Base-by-base conservation (phyloP, 768 basidiomycete genomes). In the Mycena filopes region DNA sequence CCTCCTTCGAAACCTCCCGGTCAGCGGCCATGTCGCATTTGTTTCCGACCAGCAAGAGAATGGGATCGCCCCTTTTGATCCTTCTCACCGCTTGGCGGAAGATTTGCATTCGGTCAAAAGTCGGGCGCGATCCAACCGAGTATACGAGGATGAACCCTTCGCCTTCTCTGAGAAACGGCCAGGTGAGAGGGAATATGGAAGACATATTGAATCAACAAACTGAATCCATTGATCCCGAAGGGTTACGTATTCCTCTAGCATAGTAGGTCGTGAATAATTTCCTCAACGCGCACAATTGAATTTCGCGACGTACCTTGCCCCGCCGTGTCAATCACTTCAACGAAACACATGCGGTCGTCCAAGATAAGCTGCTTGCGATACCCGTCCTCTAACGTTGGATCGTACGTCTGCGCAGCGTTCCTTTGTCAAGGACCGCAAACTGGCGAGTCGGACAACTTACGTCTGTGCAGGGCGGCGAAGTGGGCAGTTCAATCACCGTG, bases 321-420 rank as follows among this genome's bases (percentile, higher is more conserved):
- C 53, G 96, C 96, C 71, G 96, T 98, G 80, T 98, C 96, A 77
- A 98, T 93, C 67, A 98, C 94, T 78, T 98, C 96, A 69, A 98
- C 88, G 77, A 96, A 92, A 80, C 95, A 96, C 89, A 96, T 96
- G 72, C 90, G 87, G 76, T 95, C 94, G 79, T 97, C 96, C 68
- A 98, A 94, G 60, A 96, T 89, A 71, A 96, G 86, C 76, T 96
- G 95, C 78, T 96, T 97, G 73, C 96, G 87, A 80, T 98, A 98
- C 67, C 95, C 95, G 77, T 98, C 96, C 81, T 98, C 96, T 87
- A 98, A 98, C 72, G 96, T 98, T 60, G 96, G 96, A 82, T 98
- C 96, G 79, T 98, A 98, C 54, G 95, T 95, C 94, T 97, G 69
- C n/a, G n/a, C n/a, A n/a, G n/a, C n/a, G n/a, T n/a, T n/a, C n/a